Base-by-base conservation (phyloP, 2,329 filamentous ascomycete genomes). In the Hyphodiscus sp. region DNA sequence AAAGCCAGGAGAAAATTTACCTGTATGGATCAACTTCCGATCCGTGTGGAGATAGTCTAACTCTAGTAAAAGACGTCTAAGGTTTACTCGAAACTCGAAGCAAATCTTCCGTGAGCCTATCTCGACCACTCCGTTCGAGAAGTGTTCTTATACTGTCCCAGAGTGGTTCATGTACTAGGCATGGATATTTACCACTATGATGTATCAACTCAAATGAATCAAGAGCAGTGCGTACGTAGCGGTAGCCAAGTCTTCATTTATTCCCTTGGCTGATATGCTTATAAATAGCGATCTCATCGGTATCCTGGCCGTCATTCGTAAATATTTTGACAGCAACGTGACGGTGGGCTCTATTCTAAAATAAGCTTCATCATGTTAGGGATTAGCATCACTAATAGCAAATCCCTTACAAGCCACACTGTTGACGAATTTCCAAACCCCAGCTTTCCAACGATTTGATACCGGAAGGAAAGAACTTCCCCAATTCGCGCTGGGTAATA, bases 41-140 rank as follows among this genome's bases (percentile, higher is more conserved):
- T 77, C 73, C 15, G 51, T 58, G 55, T 77, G 75, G 0, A 78
- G 59, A 54, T 65, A 77, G 20, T 77, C 72, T 30, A 78, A 54
- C 0, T 71, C 73, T 1, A 71, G 59, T 49, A 78, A 74, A 0
- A 76, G 58, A 0, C 65, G 68, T 2, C 64, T 56, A 3, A 77
- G 69, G 0, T 70, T 55, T 19, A 71, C 61, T 4, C 23, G 23
- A 26, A 26, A 71, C 61, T 4, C 23, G 23, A 26, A 26, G 23
- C 23, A 26, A 8, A 8, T 26, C 23, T 26, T 26, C 50, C 0
- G 71, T 68, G 0, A 77, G 63, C 38, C 69, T 69, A 43, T 56
- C 52, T 0, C 67, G 53, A 2, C 69, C 72, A 47, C 74, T 75
- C 16, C 73, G 71, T 41, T 57, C 56, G 8, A 77, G 58, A 38